These are phyloP conservation scores for Ophiorrhiza pumila DNA, from an alignment of 257 asterid genomes.

Conservation along the genomic window DNA sequence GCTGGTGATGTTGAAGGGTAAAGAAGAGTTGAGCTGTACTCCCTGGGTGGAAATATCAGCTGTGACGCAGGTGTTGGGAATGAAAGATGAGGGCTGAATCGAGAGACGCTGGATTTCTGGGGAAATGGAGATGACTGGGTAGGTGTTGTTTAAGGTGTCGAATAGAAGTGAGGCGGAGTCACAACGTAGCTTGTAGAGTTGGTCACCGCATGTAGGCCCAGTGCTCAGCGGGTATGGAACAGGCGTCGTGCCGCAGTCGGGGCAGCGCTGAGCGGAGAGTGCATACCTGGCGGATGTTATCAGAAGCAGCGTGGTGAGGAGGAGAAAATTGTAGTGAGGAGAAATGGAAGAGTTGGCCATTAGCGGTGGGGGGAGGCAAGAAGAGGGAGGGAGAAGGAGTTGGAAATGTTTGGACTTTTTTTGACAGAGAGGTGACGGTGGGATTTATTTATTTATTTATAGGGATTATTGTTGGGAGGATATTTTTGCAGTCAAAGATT, in stretches of 20 bases:
- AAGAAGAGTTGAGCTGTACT: conserved; percentile 54
- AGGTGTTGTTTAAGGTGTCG: conserved; percentile 68
- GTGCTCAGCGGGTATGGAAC: conserved; percentile 92
- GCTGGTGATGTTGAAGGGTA: conserved; percentile 81
- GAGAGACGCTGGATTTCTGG: conserved; percentile 54
- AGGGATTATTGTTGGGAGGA: background rate
- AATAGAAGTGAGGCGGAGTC: conserved; percentile 37
- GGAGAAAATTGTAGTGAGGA: conserved; percentile 27
- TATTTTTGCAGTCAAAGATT: no score
- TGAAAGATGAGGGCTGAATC: conserved; percentile 55
- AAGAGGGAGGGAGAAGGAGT: background rate
- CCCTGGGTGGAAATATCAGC: conserved; percentile 61
- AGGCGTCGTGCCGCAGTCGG: conserved; percentile 59
- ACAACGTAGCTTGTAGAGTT: conserved; percentile 61
- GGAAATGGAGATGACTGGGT: conserved; percentile 54
- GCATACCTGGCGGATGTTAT: conserved; percentile 31
- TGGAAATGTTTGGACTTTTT: background rate
- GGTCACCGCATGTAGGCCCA: conserved; percentile 71
- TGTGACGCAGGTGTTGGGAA: conserved; percentile 64
- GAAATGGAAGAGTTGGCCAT: conserved; percentile 22
- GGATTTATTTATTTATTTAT: background rate
- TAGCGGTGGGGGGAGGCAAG: background rate
- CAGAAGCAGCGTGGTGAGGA: conserved; percentile 29
- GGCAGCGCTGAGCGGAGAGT: conserved; percentile 48
- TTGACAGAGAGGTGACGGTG: background rate